phyloP scores from a whole-genome alignment of 1,284 basidiomycete species.

The Agroathelia rolfsii region DNA sequence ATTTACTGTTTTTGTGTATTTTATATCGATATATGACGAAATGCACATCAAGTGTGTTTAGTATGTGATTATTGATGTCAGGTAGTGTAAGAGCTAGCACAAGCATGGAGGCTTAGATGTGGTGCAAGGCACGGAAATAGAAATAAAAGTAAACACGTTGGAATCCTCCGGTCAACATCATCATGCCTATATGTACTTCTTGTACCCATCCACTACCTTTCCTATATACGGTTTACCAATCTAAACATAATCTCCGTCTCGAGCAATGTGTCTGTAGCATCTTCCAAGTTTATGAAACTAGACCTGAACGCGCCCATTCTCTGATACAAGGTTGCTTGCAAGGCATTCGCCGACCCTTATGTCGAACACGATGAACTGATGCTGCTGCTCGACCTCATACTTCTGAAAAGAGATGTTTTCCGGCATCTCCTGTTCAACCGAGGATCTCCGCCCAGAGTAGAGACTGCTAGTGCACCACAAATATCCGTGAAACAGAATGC shows the following conservation, averaged over 20 bases:
- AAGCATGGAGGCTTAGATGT: constrained; percentile 51
- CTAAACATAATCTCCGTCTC: constrained; percentile 74
- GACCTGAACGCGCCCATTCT: neutral
- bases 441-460: constrained; percentile 50
- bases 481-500: too few relatives aligned
- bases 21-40: too few relatives aligned
- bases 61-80: too few relatives aligned
- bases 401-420: constrained; percentile 82
- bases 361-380: constrained; percentile 80
- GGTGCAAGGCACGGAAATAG: too few relatives aligned
- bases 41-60: too few relatives aligned
- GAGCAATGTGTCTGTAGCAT: constrained; percentile 60
- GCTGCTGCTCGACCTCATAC: constrained; percentile 74
- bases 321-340: constrained; percentile 42
- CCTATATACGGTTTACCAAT: constrained; percentile 80
- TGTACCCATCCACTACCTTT: constrained; percentile 61
- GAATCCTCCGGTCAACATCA: too few relatives aligned
- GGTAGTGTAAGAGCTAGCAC: constrained; percentile 52
- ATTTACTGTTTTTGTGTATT: too few relatives aligned
- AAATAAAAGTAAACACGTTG: too few relatives aligned
- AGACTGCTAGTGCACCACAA: constrained; percentile 15
- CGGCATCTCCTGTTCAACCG: constrained; percentile 87
- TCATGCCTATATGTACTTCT: constrained; percentile 77
- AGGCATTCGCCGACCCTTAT: constrained; percentile 77
- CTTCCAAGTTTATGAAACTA: constrained; percentile 1